Percentiles rank a stretch among this genome's conserved stretches.
Conservation (phyloP, 129 eudicot genomes). For the Lactuca saligna region DNA sequence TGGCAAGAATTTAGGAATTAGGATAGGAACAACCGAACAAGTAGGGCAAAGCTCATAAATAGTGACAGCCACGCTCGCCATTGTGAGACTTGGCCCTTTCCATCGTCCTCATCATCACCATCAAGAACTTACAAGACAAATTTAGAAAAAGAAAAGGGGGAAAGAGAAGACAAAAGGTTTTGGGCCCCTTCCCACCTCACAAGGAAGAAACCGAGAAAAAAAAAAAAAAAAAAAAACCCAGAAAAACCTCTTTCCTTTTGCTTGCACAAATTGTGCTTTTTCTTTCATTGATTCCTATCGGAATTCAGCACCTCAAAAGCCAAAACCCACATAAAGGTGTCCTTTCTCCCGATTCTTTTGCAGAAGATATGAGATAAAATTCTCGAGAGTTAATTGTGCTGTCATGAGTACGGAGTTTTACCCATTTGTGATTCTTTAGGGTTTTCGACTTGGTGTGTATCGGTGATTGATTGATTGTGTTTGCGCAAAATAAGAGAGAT, state of each 20-base stretch:
- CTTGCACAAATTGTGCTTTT: slow-evolving; percentile 3
- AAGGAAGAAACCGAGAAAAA: slow-evolving; percentile 10
- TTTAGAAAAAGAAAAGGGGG: slow-evolving; percentile 5
- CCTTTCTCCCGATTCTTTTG: slow-evolving; percentile 20
- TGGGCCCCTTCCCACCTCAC: slow-evolving; percentile 13
- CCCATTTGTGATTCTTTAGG: slow-evolving; percentile 29
- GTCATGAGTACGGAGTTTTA: slow-evolving; percentile 15
- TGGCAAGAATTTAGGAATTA: slow-evolving; percentile 16
- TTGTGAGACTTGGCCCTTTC: slow-evolving; percentile 8
- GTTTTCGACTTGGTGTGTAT: slow-evolving; percentile 23
- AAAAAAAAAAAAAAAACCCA: background rate
- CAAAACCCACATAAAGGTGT: slow-evolving; percentile 29
- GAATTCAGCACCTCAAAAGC: slow-evolving; percentile 25
- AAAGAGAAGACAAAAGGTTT: slow-evolving; percentile 23
- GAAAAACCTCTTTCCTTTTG: slow-evolving; percentile 5
- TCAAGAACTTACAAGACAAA: slow-evolving; percentile 24
- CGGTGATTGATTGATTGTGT: background rate
- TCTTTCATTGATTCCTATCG: slow-evolving; percentile 16
- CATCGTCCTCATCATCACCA: slow-evolving; percentile 22
- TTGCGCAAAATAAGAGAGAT: slow-evolving; percentile 25
- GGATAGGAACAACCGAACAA: slow-evolving; percentile 8
- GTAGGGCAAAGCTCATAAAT: slow-evolving; percentile 11
- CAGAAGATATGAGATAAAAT: background rate
- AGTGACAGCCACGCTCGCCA: slow-evolving; percentile 29
- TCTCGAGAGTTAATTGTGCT: slow-evolving; percentile 17